A percentile compares a stretch with the other conserved stretches of the same genome.
Conservation (phyloP, 768 basidiomycete species). For the Strobilomyces dryophilus region DNA sequence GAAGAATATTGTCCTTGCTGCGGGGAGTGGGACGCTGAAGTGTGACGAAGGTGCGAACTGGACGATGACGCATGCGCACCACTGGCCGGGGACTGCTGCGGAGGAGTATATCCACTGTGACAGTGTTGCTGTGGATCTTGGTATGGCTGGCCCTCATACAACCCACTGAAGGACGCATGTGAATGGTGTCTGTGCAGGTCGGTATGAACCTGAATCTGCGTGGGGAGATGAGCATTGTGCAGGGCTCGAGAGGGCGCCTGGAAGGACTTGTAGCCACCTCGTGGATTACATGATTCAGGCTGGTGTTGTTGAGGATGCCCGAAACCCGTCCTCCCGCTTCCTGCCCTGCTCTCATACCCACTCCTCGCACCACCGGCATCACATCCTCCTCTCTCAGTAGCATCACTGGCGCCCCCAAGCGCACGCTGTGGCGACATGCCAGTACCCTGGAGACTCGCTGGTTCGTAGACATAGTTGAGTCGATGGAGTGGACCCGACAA, state of each 20-base stretch:
- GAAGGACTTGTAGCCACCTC: constrained; percentile 20
- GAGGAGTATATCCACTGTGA: constrained; percentile 18
- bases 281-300: constrained; percentile 25
- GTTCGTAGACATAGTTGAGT: constrained; percentile 20
- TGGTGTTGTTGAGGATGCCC: constrained; percentile 27
- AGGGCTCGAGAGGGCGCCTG: constrained; percentile 19
- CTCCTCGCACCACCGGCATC: constrained; percentile 12
- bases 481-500: constrained; percentile 20
- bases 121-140: constrained; percentile 27
- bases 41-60: constrained; percentile 7
- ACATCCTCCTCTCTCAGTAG: constrained; percentile 19
- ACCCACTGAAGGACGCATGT: constrained; percentile 16
- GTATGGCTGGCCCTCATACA: constrained; percentile 27
- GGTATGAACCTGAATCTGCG: constrained; percentile 11
- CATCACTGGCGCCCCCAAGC: constrained; percentile 5
- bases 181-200: constrained; percentile 19
- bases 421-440: constrained; percentile 16
- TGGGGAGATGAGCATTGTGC: constrained; percentile 15
- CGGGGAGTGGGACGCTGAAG: constrained; percentile 17
- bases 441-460: constrained; percentile 12
- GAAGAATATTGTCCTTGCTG: constrained; percentile 26
- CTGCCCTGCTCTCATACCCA: constrained; percentile 19
- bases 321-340: constrained; percentile 15
- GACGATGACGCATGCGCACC: constrained; percentile 21
- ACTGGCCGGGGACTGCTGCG: constrained; percentile 16